Evolutionary conservation across 805 yeast genomes (phyloP), one percentile per base, ranked within the genome.

Genomic region (Starmerella sp.): DNA sequence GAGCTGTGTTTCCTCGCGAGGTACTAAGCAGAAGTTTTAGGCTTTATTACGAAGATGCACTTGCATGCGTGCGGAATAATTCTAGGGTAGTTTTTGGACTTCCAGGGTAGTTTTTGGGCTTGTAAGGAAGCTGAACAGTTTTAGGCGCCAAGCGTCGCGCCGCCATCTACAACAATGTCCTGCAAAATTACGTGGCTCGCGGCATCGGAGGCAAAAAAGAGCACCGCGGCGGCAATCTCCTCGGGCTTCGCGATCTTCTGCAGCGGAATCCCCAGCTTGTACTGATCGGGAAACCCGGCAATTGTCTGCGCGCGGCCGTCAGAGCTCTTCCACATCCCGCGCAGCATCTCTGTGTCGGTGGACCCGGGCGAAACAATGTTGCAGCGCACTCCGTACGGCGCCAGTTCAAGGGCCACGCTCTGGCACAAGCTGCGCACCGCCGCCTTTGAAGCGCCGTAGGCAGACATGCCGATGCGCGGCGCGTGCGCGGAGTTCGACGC

Each of bases 111-210:
- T 32, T 32, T 10, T 10, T 10, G 35, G 11, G 3, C 35, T 10
- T 8, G 35, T 32, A 32, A 2, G 35, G 11, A 10, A 2, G 3
- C 11, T 32, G 11, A 7, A 8, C 35, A 32, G 35, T 10, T 7
- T 10, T 31, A 55, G 6, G 58, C 56, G 5, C 57, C 60, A 6
- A 57, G 44, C 6, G 60, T 57, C 4, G 60, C 60, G 3, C 60
- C 60, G n/a, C 60, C 60, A 31, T 57, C 60, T 34, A 54, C 54
- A 5, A 57, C 60, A 14, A 57, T 57, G 44, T 57, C 60, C 35
- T 57, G 57, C 13, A 57, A 38, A 9, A 49, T 41, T 1, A 55
- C 35, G 17, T 57, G 60, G 36, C 60, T 55, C 5, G 60, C 57
- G 3, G 56, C 56, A 49, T 57, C 60, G 6, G 60, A 57, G 5